Evolutionary conservation across 2,329 filamentous ascomycete genomes (phyloP), one percentile per base, ranked within the genome.

Genomic region (Hypoxylon sp.): DNA sequence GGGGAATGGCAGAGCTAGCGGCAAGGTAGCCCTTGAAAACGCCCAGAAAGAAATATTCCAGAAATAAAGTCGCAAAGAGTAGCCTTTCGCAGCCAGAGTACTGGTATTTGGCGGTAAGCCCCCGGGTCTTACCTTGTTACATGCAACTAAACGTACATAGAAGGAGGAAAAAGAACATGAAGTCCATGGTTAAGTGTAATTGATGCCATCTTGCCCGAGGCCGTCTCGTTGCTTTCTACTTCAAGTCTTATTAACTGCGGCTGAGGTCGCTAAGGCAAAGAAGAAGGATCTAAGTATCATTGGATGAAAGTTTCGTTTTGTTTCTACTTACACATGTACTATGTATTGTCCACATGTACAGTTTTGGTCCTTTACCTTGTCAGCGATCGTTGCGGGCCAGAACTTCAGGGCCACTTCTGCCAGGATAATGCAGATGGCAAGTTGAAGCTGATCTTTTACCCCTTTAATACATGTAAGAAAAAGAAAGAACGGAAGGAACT

Each of bases 401-500:
- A 59, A 37, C 30, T 27, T 25, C 14, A 57, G 52, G 34, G 29
- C 45, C 30, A 43, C 41, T 27, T 54, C 54, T 34, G 5, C 21
- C 4, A 46, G 32, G 54, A 46, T 23, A n/a, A 39, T 21, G n/a
- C n/a, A n/a, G n/a, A n/a, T n/a, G 27, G 47, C 25, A 47, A 39
- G 45, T 32, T 30, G 43, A 37, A 59, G 56, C 32, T 55, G 63
- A 69, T 66, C 63, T 55, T 63, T 69, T 66, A 46, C 66, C 63
- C 66, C 63, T 69, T 68, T 63, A 66, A 69, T 68, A 47, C n/a
- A n/a, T n/a, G n/a, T n/a, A 61, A 53, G 56, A 53, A 27, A 45
- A 37, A 54, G 11, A 39, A 52, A 47, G 46, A 56, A 60, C 48
- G 12, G 34, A 45, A 32, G 32, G 25, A 45, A 21, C 25, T 30